phyloP scores from a whole-genome alignment of 2,329 filamentous ascomycete species.

The Diaporthe capsici region DNA sequence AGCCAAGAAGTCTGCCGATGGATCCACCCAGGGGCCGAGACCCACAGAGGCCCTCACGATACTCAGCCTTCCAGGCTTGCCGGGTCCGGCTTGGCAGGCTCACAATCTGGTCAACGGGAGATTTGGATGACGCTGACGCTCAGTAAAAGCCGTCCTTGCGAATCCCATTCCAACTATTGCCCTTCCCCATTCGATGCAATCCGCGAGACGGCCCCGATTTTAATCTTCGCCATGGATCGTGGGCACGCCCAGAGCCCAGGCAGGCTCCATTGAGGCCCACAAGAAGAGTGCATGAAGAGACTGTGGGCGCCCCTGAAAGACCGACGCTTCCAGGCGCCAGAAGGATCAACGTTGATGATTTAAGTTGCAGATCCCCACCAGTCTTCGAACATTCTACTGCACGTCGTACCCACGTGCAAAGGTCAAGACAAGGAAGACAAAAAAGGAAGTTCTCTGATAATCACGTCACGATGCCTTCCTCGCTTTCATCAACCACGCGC shows the following conservation, averaged over 20 bases:
- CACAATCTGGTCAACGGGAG: slow-evolving; percentile 14
- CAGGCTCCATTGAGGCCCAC: slow-evolving; percentile 3
- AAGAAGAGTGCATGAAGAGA: slow-evolving; percentile 2
- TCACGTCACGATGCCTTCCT: slow-evolving; percentile 22
- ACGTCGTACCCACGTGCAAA: slow-evolving; percentile 20
- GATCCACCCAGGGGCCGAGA: slow-evolving; percentile 20
- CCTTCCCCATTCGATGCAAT: slow-evolving; percentile 22
- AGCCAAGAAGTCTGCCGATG: background rate
- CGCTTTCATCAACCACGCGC: slow-evolving; percentile 20
- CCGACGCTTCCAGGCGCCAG: slow-evolving; percentile 2
- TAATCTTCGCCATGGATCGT: slow-evolving; percentile 17
- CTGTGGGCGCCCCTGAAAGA: slow-evolving; percentile 11
- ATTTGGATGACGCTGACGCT: slow-evolving; percentile 19
- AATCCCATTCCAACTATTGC: slow-evolving; percentile 6
- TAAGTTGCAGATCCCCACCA: slow-evolving; percentile 32
- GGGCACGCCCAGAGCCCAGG: background rate
- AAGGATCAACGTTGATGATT: slow-evolving; percentile 10
- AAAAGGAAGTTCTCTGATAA: background rate
- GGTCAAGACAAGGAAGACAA: background rate
- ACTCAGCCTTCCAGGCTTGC: slow-evolving; percentile 21
- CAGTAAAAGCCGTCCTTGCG: background rate
- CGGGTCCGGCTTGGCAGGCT: slow-evolving; percentile 22
- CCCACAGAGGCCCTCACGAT: slow-evolving; percentile 16
- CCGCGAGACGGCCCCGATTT: background rate
- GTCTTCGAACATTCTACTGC: slow-evolving; percentile 23